These are phyloP conservation scores for Rhizophora apiculata DNA, from an alignment of 345 rosid species.

Conservation along the genomic window DNA sequence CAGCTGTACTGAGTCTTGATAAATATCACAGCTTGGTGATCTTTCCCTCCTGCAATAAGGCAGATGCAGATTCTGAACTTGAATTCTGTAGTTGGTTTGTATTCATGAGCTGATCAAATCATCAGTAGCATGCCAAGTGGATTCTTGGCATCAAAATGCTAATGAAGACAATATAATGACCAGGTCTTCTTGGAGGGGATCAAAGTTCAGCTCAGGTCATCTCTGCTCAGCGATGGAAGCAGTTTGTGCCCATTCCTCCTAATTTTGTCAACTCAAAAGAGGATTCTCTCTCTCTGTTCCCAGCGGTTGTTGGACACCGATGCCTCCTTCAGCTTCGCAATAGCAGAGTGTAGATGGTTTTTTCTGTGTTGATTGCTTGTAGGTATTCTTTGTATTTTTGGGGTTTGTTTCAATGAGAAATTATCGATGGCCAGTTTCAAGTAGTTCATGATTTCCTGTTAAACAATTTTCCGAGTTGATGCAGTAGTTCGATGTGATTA, in stretches of 20 bases:
- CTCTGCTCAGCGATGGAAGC: neutral
- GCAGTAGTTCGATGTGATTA: neutral
- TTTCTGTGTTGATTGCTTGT: neutral
- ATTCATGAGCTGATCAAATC: neutral
- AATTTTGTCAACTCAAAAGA: neutral
- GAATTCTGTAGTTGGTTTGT: neutral
- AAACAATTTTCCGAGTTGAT: neutral
- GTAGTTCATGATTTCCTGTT: neutral
- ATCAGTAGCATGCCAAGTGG: neutral
- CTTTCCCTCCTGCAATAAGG: neutral
- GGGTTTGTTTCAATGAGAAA: neutral
- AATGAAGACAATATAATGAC: neutral
- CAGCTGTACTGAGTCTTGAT: constrained; percentile 38
- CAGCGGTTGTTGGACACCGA: neutral
- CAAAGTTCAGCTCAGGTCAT: neutral
- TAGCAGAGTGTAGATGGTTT: neutral
- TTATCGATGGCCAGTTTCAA: constrained; percentile 7
- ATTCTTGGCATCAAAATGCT: neutral
- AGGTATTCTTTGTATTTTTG: constrained; percentile 1
- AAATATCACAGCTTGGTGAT: too few relatives aligned
- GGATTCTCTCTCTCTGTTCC: neutral
- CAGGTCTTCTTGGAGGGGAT: neutral
- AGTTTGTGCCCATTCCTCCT: constrained; percentile 7
- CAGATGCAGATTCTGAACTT: neutral
- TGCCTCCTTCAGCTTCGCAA: neutral